Base-by-base conservation (phyloP, 805 yeast species). In the Tetrapisispora iriomotensis region DNA sequence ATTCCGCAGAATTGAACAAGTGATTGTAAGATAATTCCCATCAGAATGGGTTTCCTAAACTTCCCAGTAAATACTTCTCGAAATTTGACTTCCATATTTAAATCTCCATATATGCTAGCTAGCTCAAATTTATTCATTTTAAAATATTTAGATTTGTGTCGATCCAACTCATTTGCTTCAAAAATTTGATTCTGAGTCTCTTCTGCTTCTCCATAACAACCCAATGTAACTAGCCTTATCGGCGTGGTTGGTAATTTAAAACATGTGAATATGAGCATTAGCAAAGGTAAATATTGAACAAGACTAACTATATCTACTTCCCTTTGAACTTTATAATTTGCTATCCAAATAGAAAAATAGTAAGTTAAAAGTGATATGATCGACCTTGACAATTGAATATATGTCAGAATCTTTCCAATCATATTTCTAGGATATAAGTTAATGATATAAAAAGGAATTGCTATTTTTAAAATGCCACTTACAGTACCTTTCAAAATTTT, bases 221-320 rank as follows among this genome's bases (percentile, higher is more conserved):
- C 58, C 19, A 43, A 48, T 4, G 46, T 17, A 0, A 70, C 70
- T 31, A 72, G 62, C 79, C 79, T 75, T 45, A 74, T 67, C 2
- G 82, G 81, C 4, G 80, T 72, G 49, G 77, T 82, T 2, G 80
- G 39, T 14, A 36, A 13, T n/a, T n/a, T n/a, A n/a, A n/a, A n/a
- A n/a, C n/a, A n/a, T n/a, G n/a, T n/a, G n/a, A n/a, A n/a, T n/a
- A n/a, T n/a, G n/a, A n/a, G n/a, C n/a, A n/a, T n/a, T n/a, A n/a
- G n/a, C n/a, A n/a, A n/a, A n/a, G n/a, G n/a, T n/a, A n/a, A n/a
- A n/a, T n/a, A n/a, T n/a, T n/a, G n/a, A n/a, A n/a, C n/a, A n/a
- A n/a, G n/a, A n/a, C n/a, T n/a, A n/a, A n/a, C n/a, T n/a, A n/a
- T n/a, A n/a, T n/a, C n/a, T n/a, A n/a, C n/a, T n/a, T n/a, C n/a